phyloP scores from a whole-genome alignment of 2,329 filamentous ascomycete species.

The Trichoderma cornu-damae region DNA sequence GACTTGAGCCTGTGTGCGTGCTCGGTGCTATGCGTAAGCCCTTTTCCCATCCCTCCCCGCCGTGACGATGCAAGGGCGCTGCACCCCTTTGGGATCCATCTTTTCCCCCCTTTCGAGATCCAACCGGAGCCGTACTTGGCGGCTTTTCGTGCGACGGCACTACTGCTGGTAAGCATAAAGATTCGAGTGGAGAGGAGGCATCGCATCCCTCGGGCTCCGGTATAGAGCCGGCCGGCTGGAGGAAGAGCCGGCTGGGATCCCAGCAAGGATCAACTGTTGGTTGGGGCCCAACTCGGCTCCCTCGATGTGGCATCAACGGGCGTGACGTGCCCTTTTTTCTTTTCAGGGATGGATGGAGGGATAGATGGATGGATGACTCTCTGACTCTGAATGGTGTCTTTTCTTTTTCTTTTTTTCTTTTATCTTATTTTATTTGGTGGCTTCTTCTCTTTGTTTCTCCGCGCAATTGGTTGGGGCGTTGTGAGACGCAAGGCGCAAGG shows the following conservation, averaged over 20 bases:
- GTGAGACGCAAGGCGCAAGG: background rate
- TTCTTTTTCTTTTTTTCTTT: too few relatives aligned
- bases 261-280: background rate
- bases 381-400: background rate
- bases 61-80: slow-evolving; percentile 9
- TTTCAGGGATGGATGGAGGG: slow-evolving; percentile 3
- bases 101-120: background rate
- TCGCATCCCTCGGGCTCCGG: background rate
- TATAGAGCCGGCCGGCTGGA: background rate
- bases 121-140: background rate
- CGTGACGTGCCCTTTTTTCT: slow-evolving; percentile 1
- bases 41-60: background rate
- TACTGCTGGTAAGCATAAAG: slow-evolving; percentile 5
- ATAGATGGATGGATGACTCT: background rate
- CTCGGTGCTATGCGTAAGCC: background rate
- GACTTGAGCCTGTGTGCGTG: background rate
- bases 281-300: background rate
- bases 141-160: background rate
- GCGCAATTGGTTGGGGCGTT: background rate
- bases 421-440: too few relatives aligned
- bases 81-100: background rate
- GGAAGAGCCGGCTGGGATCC: background rate
- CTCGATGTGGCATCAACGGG: background rate
- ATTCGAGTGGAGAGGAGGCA: background rate
- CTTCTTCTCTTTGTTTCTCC: background rate